phyloP scores from a whole-genome alignment of 176 grass and related monocot genomes.

The Luzula sylvatica region DNA sequence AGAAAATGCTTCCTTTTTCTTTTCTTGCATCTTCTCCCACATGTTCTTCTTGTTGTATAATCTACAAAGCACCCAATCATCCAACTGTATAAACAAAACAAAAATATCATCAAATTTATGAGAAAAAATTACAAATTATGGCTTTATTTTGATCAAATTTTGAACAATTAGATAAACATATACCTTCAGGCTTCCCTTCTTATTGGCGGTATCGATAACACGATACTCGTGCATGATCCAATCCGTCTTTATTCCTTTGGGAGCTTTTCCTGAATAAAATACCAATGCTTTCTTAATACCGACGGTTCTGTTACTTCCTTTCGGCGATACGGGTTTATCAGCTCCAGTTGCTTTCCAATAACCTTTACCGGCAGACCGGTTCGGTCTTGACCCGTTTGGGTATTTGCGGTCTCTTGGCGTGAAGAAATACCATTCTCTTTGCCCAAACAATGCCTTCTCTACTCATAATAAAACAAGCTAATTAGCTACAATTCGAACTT shows the following conservation, averaged over 20 bases:
- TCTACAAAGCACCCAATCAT: constrained; percentile 74
- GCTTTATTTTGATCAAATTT: too few relatives aligned
- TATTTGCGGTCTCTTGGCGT: constrained; percentile 78
- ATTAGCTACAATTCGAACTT: too few relatives aligned
- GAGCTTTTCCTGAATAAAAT: constrained; percentile 63
- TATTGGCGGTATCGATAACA: constrained; percentile 27
- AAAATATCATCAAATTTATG: not conserved
- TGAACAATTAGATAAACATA: not conserved
- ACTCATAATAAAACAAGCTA: not conserved
- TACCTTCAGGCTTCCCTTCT: constrained; percentile 41
- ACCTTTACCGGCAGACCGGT: constrained; percentile 33
- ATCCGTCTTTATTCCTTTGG: constrained; percentile 52
- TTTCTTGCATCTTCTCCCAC: constrained; percentile 54
- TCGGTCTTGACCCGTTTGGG: constrained; percentile 65
- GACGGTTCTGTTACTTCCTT: not conserved
- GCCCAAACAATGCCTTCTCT: constrained; percentile 50
- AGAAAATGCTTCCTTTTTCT: constrained; percentile 17
- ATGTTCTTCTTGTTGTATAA: constrained; percentile 78
- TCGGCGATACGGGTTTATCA: constrained; percentile 43
- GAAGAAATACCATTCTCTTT: constrained; percentile 92
- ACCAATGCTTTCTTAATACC: constrained; percentile 93
- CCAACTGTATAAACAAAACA: constrained; percentile 39
- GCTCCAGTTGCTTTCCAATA: constrained; percentile 96
- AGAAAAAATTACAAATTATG: not conserved
- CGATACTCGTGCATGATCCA: constrained; percentile 99